Evolutionary conservation across 345 rosid species (phyloP).

Genomic region (Tarenaya hassleriana): DNA sequence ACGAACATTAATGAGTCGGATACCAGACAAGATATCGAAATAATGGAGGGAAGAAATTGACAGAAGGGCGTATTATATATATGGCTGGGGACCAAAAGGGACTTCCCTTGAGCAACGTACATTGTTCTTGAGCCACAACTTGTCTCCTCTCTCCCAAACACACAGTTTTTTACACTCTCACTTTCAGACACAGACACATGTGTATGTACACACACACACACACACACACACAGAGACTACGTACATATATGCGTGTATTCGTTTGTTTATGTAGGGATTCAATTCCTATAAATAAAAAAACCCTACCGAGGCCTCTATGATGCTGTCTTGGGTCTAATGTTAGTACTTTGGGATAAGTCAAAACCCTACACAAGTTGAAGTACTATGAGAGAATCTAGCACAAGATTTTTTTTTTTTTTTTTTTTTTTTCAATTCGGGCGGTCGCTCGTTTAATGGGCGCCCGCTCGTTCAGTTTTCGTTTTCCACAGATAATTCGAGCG

Average conservation of each 20-base stretch:
- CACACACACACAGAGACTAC: constrained; percentile 16
- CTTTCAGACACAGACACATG: too few relatives aligned
- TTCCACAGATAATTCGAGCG: too few relatives aligned
- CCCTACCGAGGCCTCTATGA: constrained; percentile 13
- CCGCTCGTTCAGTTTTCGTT: too few relatives aligned
- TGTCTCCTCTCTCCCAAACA: constrained; percentile 27
- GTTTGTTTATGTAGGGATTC: constrained; percentile 19
- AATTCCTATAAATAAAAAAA: constrained; percentile 22
- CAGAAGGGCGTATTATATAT: too few relatives aligned
- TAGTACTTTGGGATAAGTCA: constrained; percentile 19
- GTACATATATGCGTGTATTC: constrained; percentile 9
- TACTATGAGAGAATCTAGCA: constrained; percentile 15
- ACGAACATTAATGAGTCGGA: too few relatives aligned
- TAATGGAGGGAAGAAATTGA: constrained; percentile 1
- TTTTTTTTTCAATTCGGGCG: too few relatives aligned
- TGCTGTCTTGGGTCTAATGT: constrained; percentile 18
- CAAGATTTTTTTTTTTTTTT: constrained; percentile 16
- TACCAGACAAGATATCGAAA: not conserved
- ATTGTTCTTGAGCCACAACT: constrained; percentile 28
- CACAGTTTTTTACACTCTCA: constrained; percentile 20
- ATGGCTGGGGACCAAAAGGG: too few relatives aligned
- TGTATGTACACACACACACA: constrained; percentile 14
- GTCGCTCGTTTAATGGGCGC: too few relatives aligned
- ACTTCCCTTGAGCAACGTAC: constrained; percentile 7
- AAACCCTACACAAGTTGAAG: constrained; percentile 15